phyloP scores from a whole-genome alignment of 2,329 filamentous ascomycete species.

The Moelleriella libera region DNA sequence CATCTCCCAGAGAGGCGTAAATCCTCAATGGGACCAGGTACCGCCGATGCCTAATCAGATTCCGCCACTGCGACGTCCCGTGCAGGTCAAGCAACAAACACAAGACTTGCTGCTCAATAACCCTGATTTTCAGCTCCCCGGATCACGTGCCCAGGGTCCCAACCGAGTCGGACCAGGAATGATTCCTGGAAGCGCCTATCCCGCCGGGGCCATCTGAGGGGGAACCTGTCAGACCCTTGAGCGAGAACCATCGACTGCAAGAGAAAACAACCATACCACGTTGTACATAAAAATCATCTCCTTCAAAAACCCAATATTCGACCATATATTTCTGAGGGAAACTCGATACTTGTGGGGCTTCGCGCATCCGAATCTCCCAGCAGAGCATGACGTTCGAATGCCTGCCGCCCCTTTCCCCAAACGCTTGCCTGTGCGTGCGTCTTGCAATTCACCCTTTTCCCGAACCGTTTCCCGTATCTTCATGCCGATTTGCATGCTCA shows the following conservation, averaged over 20 bases:
- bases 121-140: slow-evolving; percentile 70
- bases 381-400: too few relatives aligned
- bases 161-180: slow-evolving; percentile 23
- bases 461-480: too few relatives aligned
- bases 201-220: slow-evolving; percentile 12
- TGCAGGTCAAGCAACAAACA: slow-evolving; percentile 44
- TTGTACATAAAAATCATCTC: too few relatives aligned
- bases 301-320: too few relatives aligned
- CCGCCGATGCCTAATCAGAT: slow-evolving; percentile 25
- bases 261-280: not conserved
- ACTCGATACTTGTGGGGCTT: too few relatives aligned
- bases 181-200: slow-evolving; percentile 40
- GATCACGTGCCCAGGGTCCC: slow-evolving; percentile 15
- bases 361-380: too few relatives aligned
- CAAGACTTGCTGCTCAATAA: slow-evolving; percentile 70
- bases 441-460: too few relatives aligned
- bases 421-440: too few relatives aligned
- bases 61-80: slow-evolving; percentile 27
- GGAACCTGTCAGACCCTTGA: not conserved
- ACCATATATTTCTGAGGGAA: too few relatives aligned
- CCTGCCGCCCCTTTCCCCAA: too few relatives aligned
- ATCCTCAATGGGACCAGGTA: slow-evolving; percentile 68
- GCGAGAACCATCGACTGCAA: not conserved
- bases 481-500: too few relatives aligned
- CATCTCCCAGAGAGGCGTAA: slow-evolving; percentile 75